phyloP scores from a whole-genome alignment of 2,329 filamentous ascomycete species.

The Atkinsonella texensis region DNA sequence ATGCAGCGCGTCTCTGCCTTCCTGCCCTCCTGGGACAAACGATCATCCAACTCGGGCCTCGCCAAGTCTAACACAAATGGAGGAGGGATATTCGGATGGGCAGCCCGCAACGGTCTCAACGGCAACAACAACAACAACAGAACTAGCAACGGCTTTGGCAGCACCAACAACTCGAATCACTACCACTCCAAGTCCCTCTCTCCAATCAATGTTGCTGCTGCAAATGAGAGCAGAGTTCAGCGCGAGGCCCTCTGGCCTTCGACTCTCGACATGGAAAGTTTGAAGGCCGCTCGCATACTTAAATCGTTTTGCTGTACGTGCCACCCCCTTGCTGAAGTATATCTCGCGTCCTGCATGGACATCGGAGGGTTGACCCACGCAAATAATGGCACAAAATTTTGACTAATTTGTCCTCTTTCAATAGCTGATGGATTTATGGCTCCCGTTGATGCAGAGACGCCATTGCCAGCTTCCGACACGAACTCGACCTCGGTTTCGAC shows the following conservation, averaged over 20 bases:
- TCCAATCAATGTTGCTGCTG: conserved; percentile 23
- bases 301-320: conserved; percentile 73
- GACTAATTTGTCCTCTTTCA: conserved; percentile 4
- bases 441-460: conserved; percentile 20
- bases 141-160: background rate
- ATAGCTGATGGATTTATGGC: conserved; percentile 45
- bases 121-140: conserved; percentile 9
- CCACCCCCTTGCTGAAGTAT: background rate
- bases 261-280: conserved; percentile 75
- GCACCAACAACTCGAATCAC: background rate
- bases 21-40: conserved; percentile 33
- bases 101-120: conserved; percentile 33
- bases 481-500: conserved; percentile 15
- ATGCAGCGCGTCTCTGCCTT: conserved; percentile 34
- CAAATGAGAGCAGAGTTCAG: conserved; percentile 22
- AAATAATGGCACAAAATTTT: background rate
- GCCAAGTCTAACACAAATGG: conserved; percentile 12
- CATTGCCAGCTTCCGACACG: conserved; percentile 4
- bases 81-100: conserved; percentile 29
- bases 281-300: conserved; percentile 81
- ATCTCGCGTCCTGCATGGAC: background rate
- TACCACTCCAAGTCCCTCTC: conserved; percentile 12
- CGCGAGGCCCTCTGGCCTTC: conserved; percentile 74
- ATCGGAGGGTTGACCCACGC: background rate
- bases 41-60: conserved; percentile 20